Conservation (phyloP, 2,329 filamentous ascomycete genomes). For the Colletotrichum chrysophilum region DNA sequence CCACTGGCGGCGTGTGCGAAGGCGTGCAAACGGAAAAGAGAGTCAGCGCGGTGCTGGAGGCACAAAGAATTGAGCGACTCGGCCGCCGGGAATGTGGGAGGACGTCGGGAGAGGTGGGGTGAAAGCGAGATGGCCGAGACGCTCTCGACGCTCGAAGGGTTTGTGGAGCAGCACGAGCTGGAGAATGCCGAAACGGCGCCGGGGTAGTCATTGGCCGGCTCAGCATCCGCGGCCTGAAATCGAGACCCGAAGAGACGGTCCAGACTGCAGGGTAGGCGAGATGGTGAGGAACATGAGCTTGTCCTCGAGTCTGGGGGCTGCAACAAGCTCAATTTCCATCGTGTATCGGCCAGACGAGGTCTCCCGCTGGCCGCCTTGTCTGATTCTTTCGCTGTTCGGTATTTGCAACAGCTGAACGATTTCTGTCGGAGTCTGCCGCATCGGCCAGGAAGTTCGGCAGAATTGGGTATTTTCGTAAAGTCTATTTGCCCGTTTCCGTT, state of each 20-base stretch:
- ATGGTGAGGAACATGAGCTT: conserved; percentile 5
- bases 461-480: background rate
- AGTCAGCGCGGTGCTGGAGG: background rate
- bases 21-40: background rate
- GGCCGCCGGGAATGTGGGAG: conserved; percentile 11
- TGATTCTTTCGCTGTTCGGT: background rate
- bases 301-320: background rate
- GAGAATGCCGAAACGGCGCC: conserved; percentile 15
- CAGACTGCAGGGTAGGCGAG: conserved; percentile 3
- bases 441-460: background rate
- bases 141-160: background rate
- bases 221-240: background rate
- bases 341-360: background rate
- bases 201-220: background rate
- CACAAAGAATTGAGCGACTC: background rate
- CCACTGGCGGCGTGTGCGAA: background rate
- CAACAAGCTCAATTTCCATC: conserved; percentile 4
- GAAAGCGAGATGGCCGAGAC: background rate
- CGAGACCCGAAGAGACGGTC: background rate
- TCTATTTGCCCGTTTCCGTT: background rate
- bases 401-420: background rate
- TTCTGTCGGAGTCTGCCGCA: background rate
- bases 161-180: background rate
- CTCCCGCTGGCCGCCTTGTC: background rate
- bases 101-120: conserved; percentile 5